Evolutionary conservation across 2,329 filamentous ascomycete genomes (phyloP).

Genomic region (Aspergillus brasiliensis): DNA sequence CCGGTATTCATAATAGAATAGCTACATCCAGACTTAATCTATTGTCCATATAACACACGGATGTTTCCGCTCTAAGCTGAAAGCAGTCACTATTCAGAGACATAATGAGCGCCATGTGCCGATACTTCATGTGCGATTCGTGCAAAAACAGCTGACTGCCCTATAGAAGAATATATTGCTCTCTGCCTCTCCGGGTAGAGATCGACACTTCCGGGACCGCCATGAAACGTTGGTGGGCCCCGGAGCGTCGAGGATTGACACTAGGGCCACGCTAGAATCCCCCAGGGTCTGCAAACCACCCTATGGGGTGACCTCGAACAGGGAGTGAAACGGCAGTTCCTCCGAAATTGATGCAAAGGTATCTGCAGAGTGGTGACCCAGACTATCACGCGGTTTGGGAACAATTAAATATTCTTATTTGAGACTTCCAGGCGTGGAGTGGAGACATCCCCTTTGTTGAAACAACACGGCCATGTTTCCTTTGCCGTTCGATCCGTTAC

Average conservation of each 20-base stretch:
- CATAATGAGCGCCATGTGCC: not conserved
- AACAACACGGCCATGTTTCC: not conserved
- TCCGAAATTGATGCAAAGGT: not conserved
- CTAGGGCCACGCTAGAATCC: constrained; percentile 2
- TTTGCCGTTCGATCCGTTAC: not conserved
- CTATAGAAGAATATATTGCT: not conserved
- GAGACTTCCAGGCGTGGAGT: not conserved
- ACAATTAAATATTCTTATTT: not conserved
- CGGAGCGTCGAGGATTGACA: constrained; percentile 1
- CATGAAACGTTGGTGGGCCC: constrained; percentile 2
- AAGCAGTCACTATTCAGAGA: not conserved
- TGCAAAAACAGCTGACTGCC: not conserved
- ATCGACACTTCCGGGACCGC: not conserved
- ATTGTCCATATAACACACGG: too few species aligned
- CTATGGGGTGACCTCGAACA: not conserved
- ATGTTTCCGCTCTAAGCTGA: too few species aligned
- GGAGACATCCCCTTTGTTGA: not conserved
- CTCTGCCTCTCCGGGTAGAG: constrained; percentile 42
- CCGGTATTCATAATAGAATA: too few species aligned
- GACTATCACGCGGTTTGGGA: not conserved
- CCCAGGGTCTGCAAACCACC: not conserved
- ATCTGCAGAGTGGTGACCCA: not conserved
- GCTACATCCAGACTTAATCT: too few species aligned
- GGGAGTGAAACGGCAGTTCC: not conserved
- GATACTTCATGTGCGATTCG: not conserved